Evolutionary conservation across 768 basidiomycete genomes (phyloP), one percentile per base, ranked within the genome.

Genomic region (Butyriboletus loyo): DNA sequence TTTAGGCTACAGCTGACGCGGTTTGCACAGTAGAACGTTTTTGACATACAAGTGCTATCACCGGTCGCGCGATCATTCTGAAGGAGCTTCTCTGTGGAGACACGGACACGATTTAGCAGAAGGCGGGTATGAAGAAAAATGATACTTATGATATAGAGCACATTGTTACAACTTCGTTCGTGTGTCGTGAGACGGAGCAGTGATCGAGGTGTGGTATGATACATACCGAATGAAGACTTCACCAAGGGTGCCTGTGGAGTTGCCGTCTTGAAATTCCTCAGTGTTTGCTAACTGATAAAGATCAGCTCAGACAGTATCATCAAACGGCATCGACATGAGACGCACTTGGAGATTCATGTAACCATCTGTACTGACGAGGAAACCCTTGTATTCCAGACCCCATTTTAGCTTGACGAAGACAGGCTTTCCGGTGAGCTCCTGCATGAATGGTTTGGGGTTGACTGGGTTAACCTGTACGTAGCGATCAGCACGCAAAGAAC

Each of bases 331-430:
- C 27, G 48, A 46, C 24, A 19, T 31, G 21, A n/a, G 27, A 42
- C 56, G 54, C 63, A 92, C 96, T 79, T 99, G 97, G 42, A 99
- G 83, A 71, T 99, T 99, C 97, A 98, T 98, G 76, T 97, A 99
- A 13, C 92, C 92, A 72, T 99, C 97, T 7, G 97, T 98, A 65
- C 92, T 95, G 60, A 99, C 97, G 57, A 99, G 81, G 76, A 97
- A 99, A 38, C 97, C 97, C 77, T 94, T 97, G 80, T 98, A 98
- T 68, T 98, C 94, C 46, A 98, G 80, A 56, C 97, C 97, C 97
- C 97, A 99, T 77, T 99, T 99, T 66, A 99, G 83, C 54, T 85
- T 84, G 57, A 98, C 97, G 66, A 85, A 90, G 40, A 98, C 92
- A 35, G 89, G 87, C 77, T 99, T 98, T 57, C 97, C 97, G 25